These are phyloP conservation scores for Debaryomyces coudertii DNA, from an alignment of 1,139 yeast species.

Conservation along the genomic window DNA sequence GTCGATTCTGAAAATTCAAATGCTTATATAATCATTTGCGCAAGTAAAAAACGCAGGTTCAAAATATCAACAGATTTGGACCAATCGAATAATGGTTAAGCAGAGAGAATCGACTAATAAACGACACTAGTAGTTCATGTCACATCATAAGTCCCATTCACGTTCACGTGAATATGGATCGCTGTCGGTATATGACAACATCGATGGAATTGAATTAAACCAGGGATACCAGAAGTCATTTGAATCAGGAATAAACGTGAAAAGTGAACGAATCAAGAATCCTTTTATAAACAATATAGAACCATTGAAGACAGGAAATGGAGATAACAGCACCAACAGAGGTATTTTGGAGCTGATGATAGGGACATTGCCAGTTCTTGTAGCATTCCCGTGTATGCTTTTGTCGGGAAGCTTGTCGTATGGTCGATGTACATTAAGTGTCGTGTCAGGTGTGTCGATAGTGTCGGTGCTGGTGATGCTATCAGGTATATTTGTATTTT, in stretches of 20 bases:
- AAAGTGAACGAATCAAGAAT: not conserved
- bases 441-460: not conserved
- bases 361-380: slow-evolving; percentile 33
- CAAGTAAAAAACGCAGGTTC: not conserved
- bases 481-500: slow-evolving; percentile 20
- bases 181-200: not conserved
- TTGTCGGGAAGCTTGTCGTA: slow-evolving; percentile 24
- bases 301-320: not conserved
- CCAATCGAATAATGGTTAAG: not conserved
- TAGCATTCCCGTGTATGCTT: slow-evolving; percentile 31
- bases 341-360: slow-evolving; percentile 14
- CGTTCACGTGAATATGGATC: slow-evolving; percentile 1
- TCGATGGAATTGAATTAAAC: not conserved
- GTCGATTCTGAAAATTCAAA: not conserved
- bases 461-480: slow-evolving; percentile 17
- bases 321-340: not conserved
- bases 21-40: not conserved
- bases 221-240: not conserved
- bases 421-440: slow-evolving; percentile 8
- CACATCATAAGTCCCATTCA: slow-evolving; percentile 2
- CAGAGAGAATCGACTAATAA: not conserved
- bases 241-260: slow-evolving; percentile 1
- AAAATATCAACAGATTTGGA: not conserved
- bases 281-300: slow-evolving; percentile 3
- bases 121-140: not conserved